Base-by-base conservation (phyloP, 2,329 filamentous ascomycete species). In the Emmonsia crescens region DNA sequence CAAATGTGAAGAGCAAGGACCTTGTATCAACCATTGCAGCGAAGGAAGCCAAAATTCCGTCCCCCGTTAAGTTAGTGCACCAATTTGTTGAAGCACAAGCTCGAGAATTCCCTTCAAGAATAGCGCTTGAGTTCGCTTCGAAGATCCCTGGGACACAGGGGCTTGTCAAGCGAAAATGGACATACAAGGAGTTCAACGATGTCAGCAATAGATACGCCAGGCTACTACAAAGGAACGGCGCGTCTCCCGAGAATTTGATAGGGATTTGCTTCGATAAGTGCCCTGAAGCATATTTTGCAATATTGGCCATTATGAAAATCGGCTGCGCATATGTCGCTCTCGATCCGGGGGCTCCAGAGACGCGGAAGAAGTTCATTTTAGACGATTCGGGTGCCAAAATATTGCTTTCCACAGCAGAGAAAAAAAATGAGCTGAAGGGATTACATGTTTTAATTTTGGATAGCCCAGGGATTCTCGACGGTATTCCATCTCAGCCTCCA, bases 201-300 rank as follows among this genome's bases (percentile, higher is more conserved):
- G 82, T 86, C 66, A 89, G 87, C 0, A 92, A 95, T 68, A 82
- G 80, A 65, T 81, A 95, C 19, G 89, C 89, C 0, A 80, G 87
- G 60, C 71, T 92, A 14, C 76, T 96, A 0, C 70, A 77, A 1
- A 66, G 72, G 0, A 72, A 78, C 24, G 80, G 79, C 2, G 74
- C 84, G 0, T 64, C 71, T 0, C 77, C 82, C 0, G 87, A 89
- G 0, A 77, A 77, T 31, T 84, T 92, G 4, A 79, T 96, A 27
- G 89, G 85, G 0, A 81, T 93, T 9, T 91, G 88, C 69, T 95
- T 95, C 68, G 85, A 91, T 61, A 96, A 96, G 70, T 92, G 87
- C 64, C 86, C 91, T 0, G 88, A 93, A 69, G 91, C 90, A 0
- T 92, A 89, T 44, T 89, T 94, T 68, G 83, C 87, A 0, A 91